Base-by-base conservation (phyloP, 257 asterid species). In the Jaltomata sinuosa region DNA sequence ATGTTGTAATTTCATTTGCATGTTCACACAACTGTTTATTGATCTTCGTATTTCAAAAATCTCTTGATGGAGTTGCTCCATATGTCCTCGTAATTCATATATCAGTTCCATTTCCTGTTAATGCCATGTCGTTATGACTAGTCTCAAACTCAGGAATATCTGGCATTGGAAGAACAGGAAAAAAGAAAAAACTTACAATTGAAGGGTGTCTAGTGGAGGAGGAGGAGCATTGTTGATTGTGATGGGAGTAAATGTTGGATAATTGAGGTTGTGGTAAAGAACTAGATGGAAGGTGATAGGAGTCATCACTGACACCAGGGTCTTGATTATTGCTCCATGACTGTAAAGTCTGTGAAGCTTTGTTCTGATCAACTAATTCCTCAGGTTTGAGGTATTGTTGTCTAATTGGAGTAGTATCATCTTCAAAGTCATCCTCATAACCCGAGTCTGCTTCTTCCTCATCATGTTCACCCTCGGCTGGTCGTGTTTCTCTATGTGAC, bases 31-130 rank as follows among this genome's bases (percentile, higher is more conserved):
- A 77, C 93, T 88, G 79, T 87, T 92, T 29, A 96, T 88, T n/a
- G 97, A 90, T 85, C 89, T 92, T 77, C 95, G 89, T 61, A 96
- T 87, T 86, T 93, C 94, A 8, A 94, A 86, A 84, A 96, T 89
- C 89, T 94, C 99, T 85, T 87, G 92, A 72, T 89, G 97, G 80
- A 96, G 91, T 81, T 90, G 93, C 88, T 91, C 97, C 95, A 96
- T 94, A 32, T 94, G 95, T 82, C 94, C 92, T 88, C 93, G 93
- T 90, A 96, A 81, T 81, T 96, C 94, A 87, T 89, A 91, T 69
- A 96, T 90, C 85, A 94, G 87, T 79, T 94, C 97, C 94, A 94
- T 89, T 88, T 92, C 97, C 99, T 95, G 93, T 80, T 29, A 84
- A 62, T 12, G n/a, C 36, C 80, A 65, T 11, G 55, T 22, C 14